Conservation (phyloP, 2,329 filamentous ascomycete genomes). For the Ilyonectria robusta region DNA sequence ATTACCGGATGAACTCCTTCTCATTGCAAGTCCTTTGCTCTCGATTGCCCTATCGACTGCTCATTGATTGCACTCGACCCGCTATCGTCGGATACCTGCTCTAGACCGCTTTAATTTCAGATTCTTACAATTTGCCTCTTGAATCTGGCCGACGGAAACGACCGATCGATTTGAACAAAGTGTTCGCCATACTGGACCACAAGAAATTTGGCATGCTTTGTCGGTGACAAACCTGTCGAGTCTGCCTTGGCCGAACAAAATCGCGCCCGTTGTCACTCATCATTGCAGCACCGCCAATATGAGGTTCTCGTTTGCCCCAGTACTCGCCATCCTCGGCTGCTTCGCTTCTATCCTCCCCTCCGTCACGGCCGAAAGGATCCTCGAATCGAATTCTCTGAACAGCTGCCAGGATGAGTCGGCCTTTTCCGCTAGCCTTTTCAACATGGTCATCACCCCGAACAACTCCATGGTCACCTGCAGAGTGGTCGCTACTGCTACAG, state of each 20-base stretch:
- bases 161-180: background rate
- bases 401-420: slow-evolving; percentile 86
- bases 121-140: background rate
- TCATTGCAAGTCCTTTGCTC: background rate
- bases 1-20: background rate
- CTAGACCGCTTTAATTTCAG: background rate
- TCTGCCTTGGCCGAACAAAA: background rate
- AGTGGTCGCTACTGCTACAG: slow-evolving; percentile 84
- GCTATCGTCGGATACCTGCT: background rate
- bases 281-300: slow-evolving; percentile 19
- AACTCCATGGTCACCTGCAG: slow-evolving; percentile 81
- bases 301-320: slow-evolving; percentile 26
- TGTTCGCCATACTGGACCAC: background rate
- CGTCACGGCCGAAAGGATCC: slow-evolving; percentile 71
- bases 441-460: slow-evolving; percentile 82
- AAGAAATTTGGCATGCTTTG: background rate
- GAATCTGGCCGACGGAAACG: background rate
- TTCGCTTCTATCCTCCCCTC: slow-evolving; percentile 26
- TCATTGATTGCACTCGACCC: background rate
- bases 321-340: slow-evolving; percentile 32
- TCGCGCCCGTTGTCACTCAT: too few relatives aligned
- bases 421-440: slow-evolving; percentile 90
- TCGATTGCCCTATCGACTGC: background rate
- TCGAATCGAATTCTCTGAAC: slow-evolving; percentile 87
- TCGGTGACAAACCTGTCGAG: background rate